Evolutionary conservation across 352 stramenopile genomes (phyloP).

Genomic region (Phytophthora agathidicida): DNA sequence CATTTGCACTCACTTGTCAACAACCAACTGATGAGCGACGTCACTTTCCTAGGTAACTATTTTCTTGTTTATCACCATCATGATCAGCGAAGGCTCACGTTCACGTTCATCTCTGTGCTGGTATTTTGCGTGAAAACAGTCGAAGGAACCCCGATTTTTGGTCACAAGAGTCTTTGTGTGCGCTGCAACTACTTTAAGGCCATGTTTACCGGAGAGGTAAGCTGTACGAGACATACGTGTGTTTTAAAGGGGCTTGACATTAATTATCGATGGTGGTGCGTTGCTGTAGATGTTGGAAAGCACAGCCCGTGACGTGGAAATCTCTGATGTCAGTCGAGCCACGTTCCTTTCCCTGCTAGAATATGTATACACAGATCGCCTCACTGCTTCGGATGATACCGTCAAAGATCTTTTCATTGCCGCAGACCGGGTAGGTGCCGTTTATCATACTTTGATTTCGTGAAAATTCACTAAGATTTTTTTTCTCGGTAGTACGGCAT

Average conservation of each 20-base stretch:
- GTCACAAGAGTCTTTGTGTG: constrained; percentile 92
- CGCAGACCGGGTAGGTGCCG: constrained; percentile 70
- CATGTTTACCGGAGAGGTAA: constrained; percentile 83
- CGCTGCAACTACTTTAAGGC: constrained; percentile 95
- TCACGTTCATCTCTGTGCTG: not conserved
- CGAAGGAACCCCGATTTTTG: constrained; percentile 83
- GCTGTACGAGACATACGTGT: not conserved
- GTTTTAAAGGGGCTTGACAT: not conserved
- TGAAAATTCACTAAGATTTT: not conserved
- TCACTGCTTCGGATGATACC: constrained; percentile 86
- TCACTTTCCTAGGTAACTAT: constrained; percentile 77
- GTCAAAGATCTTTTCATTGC: constrained; percentile 94
- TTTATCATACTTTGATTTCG: not conserved
- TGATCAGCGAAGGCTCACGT: not conserved
- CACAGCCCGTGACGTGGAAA: constrained; percentile 85
- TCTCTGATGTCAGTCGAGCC: constrained; percentile 87
- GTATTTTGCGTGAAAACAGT: constrained; percentile 39
- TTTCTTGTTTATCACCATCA: too few relatives aligned
- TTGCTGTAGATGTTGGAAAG: constrained; percentile 89
- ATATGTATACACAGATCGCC: constrained; percentile 96
- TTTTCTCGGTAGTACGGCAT: constrained; percentile 69
- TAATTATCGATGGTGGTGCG: not conserved
- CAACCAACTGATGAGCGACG: constrained; percentile 85
- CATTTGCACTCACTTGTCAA: constrained; percentile 82
- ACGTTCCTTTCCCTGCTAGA: constrained; percentile 96